These are phyloP conservation scores for Lyophyllum atratum DNA, from an alignment of 768 basidiomycete species.

Conservation along the genomic window DNA sequence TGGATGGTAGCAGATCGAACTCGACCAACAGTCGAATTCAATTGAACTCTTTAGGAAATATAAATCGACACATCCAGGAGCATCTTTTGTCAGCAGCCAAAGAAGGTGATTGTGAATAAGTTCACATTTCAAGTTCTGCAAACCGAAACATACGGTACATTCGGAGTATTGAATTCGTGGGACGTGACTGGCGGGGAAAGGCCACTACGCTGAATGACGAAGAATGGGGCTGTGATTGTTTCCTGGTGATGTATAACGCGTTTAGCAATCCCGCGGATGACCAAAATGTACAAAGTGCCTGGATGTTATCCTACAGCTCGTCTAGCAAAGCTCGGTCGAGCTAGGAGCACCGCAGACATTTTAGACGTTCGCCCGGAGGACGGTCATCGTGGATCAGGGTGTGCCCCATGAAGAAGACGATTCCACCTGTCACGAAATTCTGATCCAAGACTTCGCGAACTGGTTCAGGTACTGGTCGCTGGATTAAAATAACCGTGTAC, in stretches of 20 bases:
- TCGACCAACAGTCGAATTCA: background rate
- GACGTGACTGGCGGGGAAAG: no score
- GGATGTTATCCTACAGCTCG: background rate
- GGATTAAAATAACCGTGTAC: background rate
- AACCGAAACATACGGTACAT: no score
- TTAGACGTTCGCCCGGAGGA: background rate
- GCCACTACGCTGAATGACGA: no score
- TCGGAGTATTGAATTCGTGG: no score
- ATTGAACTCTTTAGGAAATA: background rate
- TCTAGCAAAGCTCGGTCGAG: background rate
- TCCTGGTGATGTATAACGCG: no score
- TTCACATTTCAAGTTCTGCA: no score
- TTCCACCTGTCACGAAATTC: background rate
- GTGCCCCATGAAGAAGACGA: background rate
- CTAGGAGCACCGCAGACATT: no score
- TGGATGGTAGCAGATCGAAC: background rate
- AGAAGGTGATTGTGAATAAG: background rate
- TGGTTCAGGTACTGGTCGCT: background rate
- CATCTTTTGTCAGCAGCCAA: slow-evolving; percentile 5
- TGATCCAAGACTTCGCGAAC: background rate
- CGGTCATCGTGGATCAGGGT: background rate
- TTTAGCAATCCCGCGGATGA: background rate
- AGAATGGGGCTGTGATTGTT: no score
- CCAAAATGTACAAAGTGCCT: background rate
- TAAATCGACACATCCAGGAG: background rate